Conservation (phyloP, 179 eudicot genomes). For the Sideroxylon spinosum region DNA sequence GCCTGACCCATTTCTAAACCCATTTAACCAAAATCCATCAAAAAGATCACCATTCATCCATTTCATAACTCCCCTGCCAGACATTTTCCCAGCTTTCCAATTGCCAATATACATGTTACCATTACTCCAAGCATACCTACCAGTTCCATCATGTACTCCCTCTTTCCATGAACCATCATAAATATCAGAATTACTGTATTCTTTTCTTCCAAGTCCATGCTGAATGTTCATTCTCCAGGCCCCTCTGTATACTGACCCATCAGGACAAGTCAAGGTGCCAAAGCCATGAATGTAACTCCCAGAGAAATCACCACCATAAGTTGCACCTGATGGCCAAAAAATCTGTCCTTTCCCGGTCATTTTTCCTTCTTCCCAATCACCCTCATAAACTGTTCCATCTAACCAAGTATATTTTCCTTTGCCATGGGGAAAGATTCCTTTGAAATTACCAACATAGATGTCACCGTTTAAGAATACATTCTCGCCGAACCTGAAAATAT, state of each 20-base stretch:
- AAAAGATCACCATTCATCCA: conserved; percentile 83
- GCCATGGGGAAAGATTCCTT: conserved; percentile 69
- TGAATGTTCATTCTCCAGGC: conserved; percentile 75
- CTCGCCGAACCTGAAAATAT: conserved; percentile 33
- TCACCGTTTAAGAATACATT: conserved; percentile 62
- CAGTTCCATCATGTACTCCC: conserved; percentile 78
- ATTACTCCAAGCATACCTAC: conserved; percentile 65
- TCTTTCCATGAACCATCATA: conserved; percentile 95
- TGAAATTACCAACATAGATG: conserved; percentile 55
- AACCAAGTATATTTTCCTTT: conserved; percentile 84
- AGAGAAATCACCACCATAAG: conserved; percentile 80
- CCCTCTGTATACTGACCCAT: conserved; percentile 65
- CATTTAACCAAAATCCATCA: conserved; percentile 86
- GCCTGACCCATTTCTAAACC: conserved; percentile 78
- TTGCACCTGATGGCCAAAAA: conserved; percentile 58
- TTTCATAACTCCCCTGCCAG: conserved; percentile 83
- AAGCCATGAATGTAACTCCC: conserved; percentile 85
- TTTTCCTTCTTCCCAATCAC: conserved; percentile 86
- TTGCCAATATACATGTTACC: conserved; percentile 72
- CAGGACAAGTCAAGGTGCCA: conserved; percentile 47
- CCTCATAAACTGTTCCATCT: conserved; percentile 73
- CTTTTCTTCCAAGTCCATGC: conserved; percentile 83
- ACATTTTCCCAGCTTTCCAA: conserved; percentile 80
- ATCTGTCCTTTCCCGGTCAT: conserved; percentile 78
- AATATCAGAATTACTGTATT: conserved; percentile 55